Conservation (phyloP, 225 moss, liverwort and hornwort genomes). For the Polytrichum formosum region DNA sequence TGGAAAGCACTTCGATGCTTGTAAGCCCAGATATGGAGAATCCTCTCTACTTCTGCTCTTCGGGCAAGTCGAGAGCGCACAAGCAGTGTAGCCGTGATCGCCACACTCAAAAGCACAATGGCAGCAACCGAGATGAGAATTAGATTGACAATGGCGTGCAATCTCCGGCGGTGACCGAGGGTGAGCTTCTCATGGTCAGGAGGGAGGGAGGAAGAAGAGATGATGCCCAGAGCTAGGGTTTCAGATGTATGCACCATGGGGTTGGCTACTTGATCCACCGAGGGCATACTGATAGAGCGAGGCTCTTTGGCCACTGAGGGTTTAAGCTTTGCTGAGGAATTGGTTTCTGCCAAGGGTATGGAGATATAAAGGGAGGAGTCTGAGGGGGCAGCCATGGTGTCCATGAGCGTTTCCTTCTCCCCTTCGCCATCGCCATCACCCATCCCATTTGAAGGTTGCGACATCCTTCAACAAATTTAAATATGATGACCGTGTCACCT, state of each 20-base stretch:
- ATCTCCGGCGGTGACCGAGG: neutral
- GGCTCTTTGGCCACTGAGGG: conserved; percentile 11
- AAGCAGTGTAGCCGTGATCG: conserved; percentile 19
- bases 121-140: conserved; percentile 10
- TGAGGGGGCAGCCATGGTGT: conserved; percentile 13
- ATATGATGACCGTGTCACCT: neutral
- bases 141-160: neutral
- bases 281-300: neutral
- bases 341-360: conserved; percentile 27
- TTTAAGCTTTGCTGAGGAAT: conserved; percentile 1
- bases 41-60: conserved; percentile 14
- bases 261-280: conserved; percentile 16
- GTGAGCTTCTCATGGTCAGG: neutral
- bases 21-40: conserved; percentile 32
- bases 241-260: conserved; percentile 7
- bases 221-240: conserved; percentile 22
- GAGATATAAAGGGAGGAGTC: conserved; percentile 39
- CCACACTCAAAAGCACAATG: conserved; percentile 12
- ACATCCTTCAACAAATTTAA: conserved; percentile 14
- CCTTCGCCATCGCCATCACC: conserved; percentile 30
- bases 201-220: conserved; percentile 18
- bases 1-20: conserved; percentile 59
- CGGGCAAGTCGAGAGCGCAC: conserved; percentile 21
- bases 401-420: conserved; percentile 31
- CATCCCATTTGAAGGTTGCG: conserved; percentile 3